A percentile compares a stretch with the other conserved stretches of the same genome.
phyloP scores from a whole-genome alignment of 495 filamentous ascomycete species.

The Penicillium cataractarum region DNA sequence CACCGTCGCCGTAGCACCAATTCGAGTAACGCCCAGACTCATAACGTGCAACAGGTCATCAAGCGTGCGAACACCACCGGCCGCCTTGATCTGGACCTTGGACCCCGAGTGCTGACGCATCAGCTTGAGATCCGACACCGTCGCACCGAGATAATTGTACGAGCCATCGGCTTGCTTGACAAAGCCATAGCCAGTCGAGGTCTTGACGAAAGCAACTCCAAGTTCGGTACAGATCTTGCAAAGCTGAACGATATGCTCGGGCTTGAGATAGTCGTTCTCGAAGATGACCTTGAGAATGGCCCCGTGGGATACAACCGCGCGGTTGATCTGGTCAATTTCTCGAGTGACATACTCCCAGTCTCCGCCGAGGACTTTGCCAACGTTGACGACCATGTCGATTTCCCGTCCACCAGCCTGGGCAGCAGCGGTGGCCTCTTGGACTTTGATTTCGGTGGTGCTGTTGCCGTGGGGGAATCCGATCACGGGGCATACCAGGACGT shows the following conservation, averaged over 20 bases:
- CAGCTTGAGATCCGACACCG: conserved; percentile 50
- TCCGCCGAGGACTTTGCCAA: conserved; percentile 56
- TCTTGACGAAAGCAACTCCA: conserved; percentile 59
- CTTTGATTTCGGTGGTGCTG: conserved; percentile 56
- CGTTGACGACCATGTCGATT: conserved; percentile 64
- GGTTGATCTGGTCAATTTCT: conserved; percentile 55
- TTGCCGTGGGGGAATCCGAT: conserved; percentile 64
- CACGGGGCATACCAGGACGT: conserved; percentile 56
- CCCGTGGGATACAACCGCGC: conserved; percentile 40
- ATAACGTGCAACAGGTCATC: conserved; percentile 41
- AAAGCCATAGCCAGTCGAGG: conserved; percentile 61
- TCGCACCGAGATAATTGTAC: conserved; percentile 56
- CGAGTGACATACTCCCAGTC: conserved; percentile 58
- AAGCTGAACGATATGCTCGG: conserved; percentile 49
- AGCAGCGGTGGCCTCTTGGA: conserved; percentile 53
- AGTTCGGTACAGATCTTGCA: conserved; percentile 55
- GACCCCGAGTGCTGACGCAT: conserved; percentile 53
- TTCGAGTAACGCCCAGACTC: conserved; percentile 43
- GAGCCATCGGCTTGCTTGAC: conserved; percentile 53
- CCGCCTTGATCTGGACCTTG: conserved; percentile 58
- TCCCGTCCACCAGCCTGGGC: conserved; percentile 51
- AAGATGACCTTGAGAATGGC: conserved; percentile 63
- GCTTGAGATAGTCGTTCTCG: conserved; percentile 56
- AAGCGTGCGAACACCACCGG: conserved; percentile 52
- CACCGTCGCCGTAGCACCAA: conserved; percentile 58